Evolutionary conservation across 805 yeast genomes (phyloP), one percentile per base, ranked within the genome.

Genomic region (Kodamaea sagamina): DNA sequence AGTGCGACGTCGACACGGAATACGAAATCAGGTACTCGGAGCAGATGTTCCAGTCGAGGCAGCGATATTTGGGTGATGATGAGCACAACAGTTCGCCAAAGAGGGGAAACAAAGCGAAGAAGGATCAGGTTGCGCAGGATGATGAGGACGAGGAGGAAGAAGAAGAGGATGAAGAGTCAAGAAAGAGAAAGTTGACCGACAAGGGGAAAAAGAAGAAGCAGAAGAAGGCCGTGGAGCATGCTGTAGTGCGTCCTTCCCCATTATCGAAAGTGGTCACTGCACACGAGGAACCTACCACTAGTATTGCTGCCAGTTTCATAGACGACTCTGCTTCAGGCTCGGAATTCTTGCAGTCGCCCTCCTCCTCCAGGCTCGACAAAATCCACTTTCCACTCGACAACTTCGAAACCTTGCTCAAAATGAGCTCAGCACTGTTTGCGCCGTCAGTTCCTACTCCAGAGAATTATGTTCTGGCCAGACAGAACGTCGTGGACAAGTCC

Each of bases 11-110:
- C 18, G 83, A 78, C 49, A 71, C 81, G 1, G 71, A 65, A 11
- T 65, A 59, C 43, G 83, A 78, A 55, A 61, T 68, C 27, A 73
- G 65, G 31, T 77, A 71, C 54, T 76, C 79, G 1, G 68, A 65
- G 13, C 65, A 61, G 32, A 78, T 78, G 83, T 71, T 66, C 51
- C 56, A 59, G 41, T 55, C 72, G 15, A 65, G 83, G 46, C 48
- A 63, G 37, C 53, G 56, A 43, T 70, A 67, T 51, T 60, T 72
- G 44, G 63, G 62, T 7, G 75, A 67, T 46, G 75, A 71, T 41
- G 68, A 61, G 41, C 65, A 58, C 49, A 58, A 58, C 42, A 57
- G 48, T 36, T 62, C 62, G 24, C 66, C 63, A 1, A 66, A 65
- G 32, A 49, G 65, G 16, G 67, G 63, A 8, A 62, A 58, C 46